A percentile compares a stretch with the other conserved stretches of the same genome.
Evolutionary conservation across 169 alveolate genomes (phyloP).

Genomic region (Eimeria falciformis): DNA sequence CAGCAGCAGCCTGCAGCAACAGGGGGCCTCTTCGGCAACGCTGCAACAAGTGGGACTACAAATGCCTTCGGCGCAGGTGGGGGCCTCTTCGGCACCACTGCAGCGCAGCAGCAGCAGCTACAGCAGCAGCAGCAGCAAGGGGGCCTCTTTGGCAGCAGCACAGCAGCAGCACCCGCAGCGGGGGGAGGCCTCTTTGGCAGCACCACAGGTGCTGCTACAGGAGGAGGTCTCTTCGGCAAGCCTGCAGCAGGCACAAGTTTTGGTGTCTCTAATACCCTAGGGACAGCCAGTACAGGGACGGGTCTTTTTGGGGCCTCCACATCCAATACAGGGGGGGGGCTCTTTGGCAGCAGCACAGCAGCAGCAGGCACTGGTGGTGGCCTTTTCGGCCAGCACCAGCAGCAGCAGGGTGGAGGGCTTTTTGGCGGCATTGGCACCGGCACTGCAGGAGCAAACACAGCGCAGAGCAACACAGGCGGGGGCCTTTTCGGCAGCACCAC

Average conservation of each 20-base stretch:
- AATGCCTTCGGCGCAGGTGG: background rate
- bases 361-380: background rate
- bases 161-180: slow-evolving; percentile 29
- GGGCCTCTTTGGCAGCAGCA: slow-evolving; percentile 19
- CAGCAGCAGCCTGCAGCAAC: slow-evolving; percentile 29
- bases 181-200: slow-evolving; percentile 49
- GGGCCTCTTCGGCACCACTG: slow-evolving; percentile 19
- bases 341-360: slow-evolving; percentile 42
- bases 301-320: background rate
- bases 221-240: slow-evolving; percentile 24
- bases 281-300: background rate
- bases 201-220: slow-evolving; percentile 10
- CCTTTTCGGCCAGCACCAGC: slow-evolving; percentile 61
- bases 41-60: background rate
- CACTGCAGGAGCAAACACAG: slow-evolving; percentile 6
- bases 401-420: slow-evolving; percentile 9
- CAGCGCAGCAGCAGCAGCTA: slow-evolving; percentile 17
- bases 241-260: slow-evolving; percentile 29
- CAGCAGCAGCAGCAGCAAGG: slow-evolving; percentile 51
- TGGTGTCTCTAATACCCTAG: too few species aligned
- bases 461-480: slow-evolving; percentile 13
- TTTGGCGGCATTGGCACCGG: slow-evolving; percentile 29
- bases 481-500: slow-evolving; percentile 60
- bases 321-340: slow-evolving; percentile 25
- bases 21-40: slow-evolving; percentile 69